Evolutionary conservation across 805 yeast genomes (phyloP).

Genomic region (Zygosaccharomyces lentus): DNA sequence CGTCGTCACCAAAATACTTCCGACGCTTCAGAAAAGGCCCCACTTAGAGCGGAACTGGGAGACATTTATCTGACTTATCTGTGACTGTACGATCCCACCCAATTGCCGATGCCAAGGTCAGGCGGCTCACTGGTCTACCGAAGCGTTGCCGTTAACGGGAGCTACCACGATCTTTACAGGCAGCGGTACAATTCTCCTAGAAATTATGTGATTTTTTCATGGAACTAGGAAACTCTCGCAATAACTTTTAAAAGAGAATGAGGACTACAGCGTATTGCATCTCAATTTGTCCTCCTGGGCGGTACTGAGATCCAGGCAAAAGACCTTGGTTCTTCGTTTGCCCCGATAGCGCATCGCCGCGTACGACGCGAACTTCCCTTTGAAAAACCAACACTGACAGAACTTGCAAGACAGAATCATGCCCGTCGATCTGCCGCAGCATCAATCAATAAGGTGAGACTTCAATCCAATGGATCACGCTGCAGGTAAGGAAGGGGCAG

Average conservation of each 20-base stretch:
- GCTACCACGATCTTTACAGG: too few species aligned
- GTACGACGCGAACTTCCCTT: not conserved
- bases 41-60: too few species aligned
- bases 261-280: not conserved
- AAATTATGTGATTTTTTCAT: too few species aligned
- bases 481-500: conserved; percentile 1
- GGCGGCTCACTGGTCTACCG: too few species aligned
- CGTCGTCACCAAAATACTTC: too few species aligned
- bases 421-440: not conserved
- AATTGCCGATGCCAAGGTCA: too few species aligned
- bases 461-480: not conserved
- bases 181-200: too few species aligned
- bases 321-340: not conserved
- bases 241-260: not conserved
- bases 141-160: too few species aligned
- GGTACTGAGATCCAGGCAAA: not conserved
- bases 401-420: not conserved
- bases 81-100: too few species aligned
- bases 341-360: conserved; percentile 1
- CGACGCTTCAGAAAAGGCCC: too few species aligned
- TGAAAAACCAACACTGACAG: not conserved
- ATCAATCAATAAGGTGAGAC: not conserved
- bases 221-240: too few species aligned
- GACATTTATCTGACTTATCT: too few species aligned
- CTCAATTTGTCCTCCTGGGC: not conserved